Percentiles rank a stretch among this genome's conserved stretches.
These are phyloP conservation scores for Ambispora gerdemannii DNA, from an alignment of 192 early-diverging fungal species.

Conservation along the genomic window DNA sequence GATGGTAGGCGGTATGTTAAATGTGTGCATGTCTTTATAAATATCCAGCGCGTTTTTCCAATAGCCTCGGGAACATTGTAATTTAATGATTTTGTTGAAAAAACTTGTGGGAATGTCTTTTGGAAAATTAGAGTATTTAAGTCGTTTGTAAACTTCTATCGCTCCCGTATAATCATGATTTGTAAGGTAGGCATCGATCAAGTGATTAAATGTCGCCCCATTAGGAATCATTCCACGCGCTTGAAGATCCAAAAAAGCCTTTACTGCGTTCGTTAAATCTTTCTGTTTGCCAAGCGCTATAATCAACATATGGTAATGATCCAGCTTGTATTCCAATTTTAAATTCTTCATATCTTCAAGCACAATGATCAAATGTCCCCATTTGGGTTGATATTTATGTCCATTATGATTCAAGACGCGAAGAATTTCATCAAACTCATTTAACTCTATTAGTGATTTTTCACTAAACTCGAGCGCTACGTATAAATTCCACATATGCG, in stretches of 20 bases:
- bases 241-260: not conserved
- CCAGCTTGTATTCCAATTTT: not conserved
- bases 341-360: not conserved
- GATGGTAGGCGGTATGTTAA: not conserved
- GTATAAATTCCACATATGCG: not conserved
- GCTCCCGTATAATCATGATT: not conserved
- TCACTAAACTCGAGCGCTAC: not conserved
- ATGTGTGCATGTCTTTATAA: not conserved
- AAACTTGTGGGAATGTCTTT: not conserved
- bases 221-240: not conserved
- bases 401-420: not conserved
- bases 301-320: not conserved
- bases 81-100: not conserved
- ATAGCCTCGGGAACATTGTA: not conserved
- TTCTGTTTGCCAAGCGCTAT: not conserved
- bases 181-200: not conserved
- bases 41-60: not conserved
- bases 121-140: not conserved
- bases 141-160: not conserved
- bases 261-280: not conserved
- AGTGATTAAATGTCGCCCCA: not conserved
- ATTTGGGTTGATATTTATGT: not conserved
- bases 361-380: not conserved
- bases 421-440: not conserved
- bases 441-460: not conserved